Base-by-base conservation (phyloP, 148 eudicot genomes). In the Camellia granthamiana region DNA sequence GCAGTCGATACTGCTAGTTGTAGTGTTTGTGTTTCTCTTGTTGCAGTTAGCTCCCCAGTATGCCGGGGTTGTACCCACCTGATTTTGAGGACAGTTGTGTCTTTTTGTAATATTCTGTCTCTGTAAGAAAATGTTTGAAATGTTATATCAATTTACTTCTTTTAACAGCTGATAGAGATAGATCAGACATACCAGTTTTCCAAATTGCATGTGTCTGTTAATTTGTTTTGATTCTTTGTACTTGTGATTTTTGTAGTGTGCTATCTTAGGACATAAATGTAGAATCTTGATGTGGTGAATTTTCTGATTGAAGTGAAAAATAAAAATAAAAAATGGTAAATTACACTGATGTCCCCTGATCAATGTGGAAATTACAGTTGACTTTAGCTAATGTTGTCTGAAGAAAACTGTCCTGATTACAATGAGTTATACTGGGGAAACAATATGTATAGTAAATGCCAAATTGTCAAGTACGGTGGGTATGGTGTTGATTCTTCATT, bases 61-160 rank as follows among this genome's bases (percentile, higher is more conserved):
- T 66, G 78, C 76, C 4, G 88, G 77, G 84, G 89, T 89, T 77
- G 92, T 89, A 79, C 97, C 99, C 54, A 96, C 99, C 77, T 93
- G 83, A 81, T 77, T 85, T 78, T 75, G 84, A 16, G 80, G n/a
- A 21, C 74, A 43, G 52, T 49, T 61, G 44, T 7, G 49, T 7
- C 62, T 75, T 68, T 73, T 44, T 23, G 76, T 77, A 67, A 14
- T 58, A 5, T 23, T 41, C 19, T 49, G 18, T 77, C 7, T 70
- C 75, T 51, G 16, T 77, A 77, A 61, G 78, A 62, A n/a, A 69
- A 69, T 41, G 43, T 81, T 60, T 69, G 63, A n/a, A 30, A 58
- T 46, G 80, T 76, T 55, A 1, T 19, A 2, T 59, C 67, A 30
- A 30, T 30, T 73, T 49, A 23, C 49, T 76, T 69, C 43, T 61